phyloP scores from a whole-genome alignment of 331 rosid genomes.

The Stylosanthes scabra region DNA sequence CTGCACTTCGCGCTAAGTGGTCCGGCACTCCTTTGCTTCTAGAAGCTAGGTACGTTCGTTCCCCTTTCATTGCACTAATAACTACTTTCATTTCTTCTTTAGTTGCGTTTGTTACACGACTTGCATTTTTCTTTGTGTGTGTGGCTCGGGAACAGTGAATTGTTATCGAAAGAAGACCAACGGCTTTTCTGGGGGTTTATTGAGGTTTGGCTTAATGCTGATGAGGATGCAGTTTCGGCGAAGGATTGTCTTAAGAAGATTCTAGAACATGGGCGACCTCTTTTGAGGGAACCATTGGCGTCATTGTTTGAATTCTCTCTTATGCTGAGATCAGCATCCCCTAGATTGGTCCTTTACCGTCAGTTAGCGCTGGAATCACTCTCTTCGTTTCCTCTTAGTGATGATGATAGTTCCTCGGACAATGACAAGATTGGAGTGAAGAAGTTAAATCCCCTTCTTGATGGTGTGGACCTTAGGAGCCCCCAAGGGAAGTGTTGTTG shows the following conservation, averaged over 20 bases:
- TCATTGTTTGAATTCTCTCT: constrained; percentile 87
- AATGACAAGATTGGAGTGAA: constrained; percentile 33
- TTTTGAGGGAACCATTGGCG: constrained; percentile 71
- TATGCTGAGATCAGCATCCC: constrained; percentile 86
- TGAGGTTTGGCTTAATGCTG: constrained; percentile 68
- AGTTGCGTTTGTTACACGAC: neutral
- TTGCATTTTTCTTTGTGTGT: too few relatives aligned
- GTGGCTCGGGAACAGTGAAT: too few relatives aligned
- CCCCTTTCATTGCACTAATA: neutral
- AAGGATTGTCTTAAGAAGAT: constrained; percentile 72
- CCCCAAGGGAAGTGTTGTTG: constrained; percentile 86
- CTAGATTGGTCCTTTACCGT: constrained; percentile 78
- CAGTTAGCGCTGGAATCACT: constrained; percentile 89
- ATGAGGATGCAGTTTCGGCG: constrained; percentile 55
- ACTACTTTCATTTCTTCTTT: neutral
- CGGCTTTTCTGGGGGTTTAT: constrained; percentile 80
- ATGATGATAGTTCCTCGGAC: constrained; percentile 57
- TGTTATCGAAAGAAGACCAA: constrained; percentile 70
- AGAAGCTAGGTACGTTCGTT: constrained; percentile 81
- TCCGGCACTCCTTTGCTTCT: constrained; percentile 83
- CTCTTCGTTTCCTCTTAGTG: constrained; percentile 74
- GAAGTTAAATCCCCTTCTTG: constrained; percentile 55
- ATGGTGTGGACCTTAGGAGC: constrained; percentile 52
- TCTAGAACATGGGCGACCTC: constrained; percentile 54
- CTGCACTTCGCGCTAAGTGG: constrained; percentile 89